Evolutionary conservation across 805 yeast genomes (phyloP), one percentile per base, ranked within the genome.

Genomic region (Yamadazyma sp.): DNA sequence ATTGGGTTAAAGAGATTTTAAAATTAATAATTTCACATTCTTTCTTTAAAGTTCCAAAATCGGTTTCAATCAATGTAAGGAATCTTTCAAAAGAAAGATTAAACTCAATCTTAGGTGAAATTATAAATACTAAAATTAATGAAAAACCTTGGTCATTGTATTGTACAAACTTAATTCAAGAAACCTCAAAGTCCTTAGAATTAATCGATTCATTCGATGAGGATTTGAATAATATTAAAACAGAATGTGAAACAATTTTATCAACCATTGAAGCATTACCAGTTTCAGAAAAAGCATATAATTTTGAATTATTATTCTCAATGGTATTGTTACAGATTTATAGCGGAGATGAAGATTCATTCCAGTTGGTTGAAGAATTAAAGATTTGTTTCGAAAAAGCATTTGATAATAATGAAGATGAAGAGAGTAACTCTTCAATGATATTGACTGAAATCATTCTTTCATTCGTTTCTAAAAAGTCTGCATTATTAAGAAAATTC

Each of bases 231-330:
- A 55, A 52, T 6, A 62, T 80, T 15, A 75, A 73, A 44, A 48
- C 56, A 1, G 73, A 74, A 35, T 73, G 83, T 3, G 52, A 77
- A 25, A 23, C 63, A 11, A 60, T 73, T 2, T 61, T 87, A 31
- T 39, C 42, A 7, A 37, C 50, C 2, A 58, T 65, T 19, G 56
- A 53, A 13, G 36, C 50, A 5, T 35, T 41, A 34, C 35, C 44
- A 8, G 61, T 62, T 13, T 60, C 56, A 67, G 58, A 69, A 39
- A 74, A 76, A 45, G 53, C 80, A 42, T 62, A 65, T 39, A 82
- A 87, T 27, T 82, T 91, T 50, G 94, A 87, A 56, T 62, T 86
- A 23, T 63, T 91, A 29, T 75, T 85, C 38, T 82, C 96, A 0
- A 76, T 85, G 73, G 81, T 82, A 3, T 58, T 88, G 15, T 53